Conservation (phyloP, 441 rosid genomes). For the Mallotus repandus region DNA sequence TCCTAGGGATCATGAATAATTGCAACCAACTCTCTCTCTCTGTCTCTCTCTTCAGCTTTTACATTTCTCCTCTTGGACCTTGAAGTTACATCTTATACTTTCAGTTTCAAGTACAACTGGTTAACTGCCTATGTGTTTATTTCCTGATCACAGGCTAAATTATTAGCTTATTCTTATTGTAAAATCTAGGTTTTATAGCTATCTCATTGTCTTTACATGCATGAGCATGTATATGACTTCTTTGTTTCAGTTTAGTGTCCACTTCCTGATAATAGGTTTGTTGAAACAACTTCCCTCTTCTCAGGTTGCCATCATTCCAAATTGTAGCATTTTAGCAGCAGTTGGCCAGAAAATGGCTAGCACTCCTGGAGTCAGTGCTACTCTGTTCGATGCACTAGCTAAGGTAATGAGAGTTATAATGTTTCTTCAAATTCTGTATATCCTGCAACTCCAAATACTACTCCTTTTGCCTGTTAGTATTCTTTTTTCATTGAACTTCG, state of each 20-base stretch:
- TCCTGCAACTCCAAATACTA: conserved; percentile 14
- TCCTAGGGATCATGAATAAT: not conserved
- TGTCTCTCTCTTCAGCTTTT: not conserved
- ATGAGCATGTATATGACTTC: not conserved
- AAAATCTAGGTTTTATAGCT: conserved; percentile 9
- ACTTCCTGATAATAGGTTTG: conserved; percentile 19
- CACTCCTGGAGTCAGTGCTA: conserved; percentile 92
- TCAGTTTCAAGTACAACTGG: not conserved
- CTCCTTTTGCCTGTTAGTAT: not conserved
- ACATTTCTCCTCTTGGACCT: not conserved
- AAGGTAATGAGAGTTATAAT: conserved; percentile 45
- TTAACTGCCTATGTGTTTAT: not conserved
- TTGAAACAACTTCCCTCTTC: conserved; percentile 19
- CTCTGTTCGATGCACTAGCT: conserved; percentile 86
- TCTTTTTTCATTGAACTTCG: not conserved
- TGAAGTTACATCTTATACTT: not conserved
- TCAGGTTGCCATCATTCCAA: conserved; percentile 74
- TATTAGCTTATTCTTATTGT: not conserved
- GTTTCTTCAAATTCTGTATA: conserved; percentile 13
- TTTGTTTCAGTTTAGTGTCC: not conserved
- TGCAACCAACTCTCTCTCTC: too few relatives aligned
- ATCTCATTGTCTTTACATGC: not conserved
- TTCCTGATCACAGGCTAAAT: not conserved
- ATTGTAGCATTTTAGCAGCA: conserved; percentile 88
- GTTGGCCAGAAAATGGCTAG: conserved; percentile 99